Percentiles rank a stretch among this genome's conserved stretches.
These are phyloP conservation scores for Aspergillus melleus DNA, from an alignment of 2,329 filamentous ascomycete species.

Conservation along the genomic window DNA sequence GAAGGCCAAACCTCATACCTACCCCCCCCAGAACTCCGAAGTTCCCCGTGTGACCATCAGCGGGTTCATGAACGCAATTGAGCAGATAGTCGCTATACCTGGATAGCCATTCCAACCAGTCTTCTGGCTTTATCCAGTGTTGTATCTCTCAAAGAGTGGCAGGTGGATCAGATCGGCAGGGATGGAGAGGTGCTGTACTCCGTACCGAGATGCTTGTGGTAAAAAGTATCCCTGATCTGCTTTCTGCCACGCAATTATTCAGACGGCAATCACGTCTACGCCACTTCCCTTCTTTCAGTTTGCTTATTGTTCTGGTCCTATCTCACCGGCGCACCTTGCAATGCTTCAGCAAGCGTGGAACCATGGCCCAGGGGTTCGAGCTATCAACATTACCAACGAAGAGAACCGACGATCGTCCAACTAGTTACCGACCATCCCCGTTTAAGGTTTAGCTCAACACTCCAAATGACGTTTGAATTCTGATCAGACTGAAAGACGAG, in stretches of 20 bases:
- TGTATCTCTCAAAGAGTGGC: background rate
- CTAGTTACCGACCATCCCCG: conserved; percentile 4
- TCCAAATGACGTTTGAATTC: conserved; percentile 3
- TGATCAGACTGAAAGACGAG: background rate
- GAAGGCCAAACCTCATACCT: too few relatives aligned
- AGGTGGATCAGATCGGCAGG: conserved; percentile 17
- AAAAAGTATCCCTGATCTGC: background rate
- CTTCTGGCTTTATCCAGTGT: background rate
- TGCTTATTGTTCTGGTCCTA: background rate
- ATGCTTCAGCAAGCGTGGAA: background rate
- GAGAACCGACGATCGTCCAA: conserved; percentile 8
- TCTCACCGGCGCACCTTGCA: background rate
- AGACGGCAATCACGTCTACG: too few relatives aligned
- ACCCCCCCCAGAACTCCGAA: background rate
- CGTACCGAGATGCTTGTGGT: background rate
- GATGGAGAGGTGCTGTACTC: background rate
- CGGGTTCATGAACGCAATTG: background rate
- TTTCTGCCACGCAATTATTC: background rate
- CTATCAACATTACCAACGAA: background rate
- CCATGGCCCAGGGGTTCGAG: background rate
- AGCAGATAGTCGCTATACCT: too few relatives aligned
- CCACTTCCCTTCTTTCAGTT: background rate
- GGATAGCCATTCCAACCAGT: background rate
- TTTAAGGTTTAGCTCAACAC: conserved; percentile 8
- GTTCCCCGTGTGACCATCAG: conserved; percentile 3